phyloP scores from a whole-genome alignment of 495 filamentous ascomycete genomes.

The Xylaria longipes region DNA sequence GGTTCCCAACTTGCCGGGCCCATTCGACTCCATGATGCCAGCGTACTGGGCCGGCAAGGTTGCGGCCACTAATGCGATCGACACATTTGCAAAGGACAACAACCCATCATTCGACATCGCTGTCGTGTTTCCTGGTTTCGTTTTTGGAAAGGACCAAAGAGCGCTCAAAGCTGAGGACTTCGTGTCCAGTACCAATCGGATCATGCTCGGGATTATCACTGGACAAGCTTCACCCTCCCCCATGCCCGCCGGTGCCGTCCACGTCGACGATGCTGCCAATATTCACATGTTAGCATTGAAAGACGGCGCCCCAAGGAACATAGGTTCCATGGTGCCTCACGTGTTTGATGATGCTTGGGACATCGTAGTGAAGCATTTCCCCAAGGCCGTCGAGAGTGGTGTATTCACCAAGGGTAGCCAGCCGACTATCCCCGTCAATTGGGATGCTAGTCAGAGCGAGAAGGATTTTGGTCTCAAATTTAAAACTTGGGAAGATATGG shows the following conservation, averaged over 20 bases:
- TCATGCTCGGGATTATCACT: neutral
- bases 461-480: constrained; percentile 51
- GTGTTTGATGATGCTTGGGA: constrained; percentile 16
- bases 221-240: constrained; percentile 7
- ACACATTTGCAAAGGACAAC: neutral
- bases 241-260: constrained; percentile 36
- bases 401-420: constrained; percentile 30
- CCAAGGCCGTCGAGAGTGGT: constrained; percentile 32
- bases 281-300: constrained; percentile 42
- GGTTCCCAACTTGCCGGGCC: neutral
- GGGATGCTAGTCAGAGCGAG: constrained; percentile 49
- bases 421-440: constrained; percentile 28
- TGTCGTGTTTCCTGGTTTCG: constrained; percentile 13
- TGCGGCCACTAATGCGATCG: constrained; percentile 11
- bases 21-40: constrained; percentile 3
- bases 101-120: neutral
- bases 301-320: constrained; percentile 27
- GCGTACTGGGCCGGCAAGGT: constrained; percentile 12
- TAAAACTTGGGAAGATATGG: constrained; percentile 51
- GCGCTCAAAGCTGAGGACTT: neutral
- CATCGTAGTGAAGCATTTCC: constrained; percentile 29
- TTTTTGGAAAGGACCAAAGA: constrained; percentile 1
- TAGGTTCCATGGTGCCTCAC: neutral
- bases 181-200: neutral
- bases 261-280: constrained; percentile 49